These are phyloP conservation scores for Zymoseptoria passerinii DNA, from an alignment of 2,329 filamentous ascomycete species.

Conservation along the genomic window DNA sequence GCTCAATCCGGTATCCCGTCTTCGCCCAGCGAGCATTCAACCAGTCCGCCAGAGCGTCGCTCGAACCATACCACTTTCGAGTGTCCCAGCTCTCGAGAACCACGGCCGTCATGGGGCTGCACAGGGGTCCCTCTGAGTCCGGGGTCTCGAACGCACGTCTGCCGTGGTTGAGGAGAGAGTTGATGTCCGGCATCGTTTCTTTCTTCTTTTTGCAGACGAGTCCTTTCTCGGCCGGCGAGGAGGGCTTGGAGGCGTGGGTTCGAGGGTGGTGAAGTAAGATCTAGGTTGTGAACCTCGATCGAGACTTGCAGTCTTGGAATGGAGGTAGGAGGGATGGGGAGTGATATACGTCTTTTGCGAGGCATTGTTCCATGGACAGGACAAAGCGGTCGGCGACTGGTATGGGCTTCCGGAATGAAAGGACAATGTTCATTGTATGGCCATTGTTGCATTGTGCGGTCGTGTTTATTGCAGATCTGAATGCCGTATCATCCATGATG, in stretches of 20 bases:
- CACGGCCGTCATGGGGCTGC: constrained; percentile 13
- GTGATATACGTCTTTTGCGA: not conserved
- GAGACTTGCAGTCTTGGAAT: not conserved
- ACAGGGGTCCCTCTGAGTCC: constrained; percentile 6
- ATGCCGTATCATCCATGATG: not conserved
- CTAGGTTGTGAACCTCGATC: not conserved
- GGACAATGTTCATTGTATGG: not conserved
- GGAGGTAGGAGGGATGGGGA: not conserved
- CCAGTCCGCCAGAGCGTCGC: constrained; percentile 24
- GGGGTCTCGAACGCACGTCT: constrained; percentile 6
- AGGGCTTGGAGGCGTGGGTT: not conserved
- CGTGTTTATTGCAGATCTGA: not conserved
- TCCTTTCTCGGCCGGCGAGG: not conserved
- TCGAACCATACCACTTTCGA: constrained; percentile 15
- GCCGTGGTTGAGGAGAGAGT: not conserved
- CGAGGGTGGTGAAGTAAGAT: not conserved
- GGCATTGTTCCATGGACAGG: not conserved
- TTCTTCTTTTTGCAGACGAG: not conserved
- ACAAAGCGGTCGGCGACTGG: not conserved
- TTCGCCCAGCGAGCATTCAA: constrained; percentile 24
- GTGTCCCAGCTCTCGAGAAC: constrained; percentile 17
- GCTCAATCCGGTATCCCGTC: constrained; percentile 17
- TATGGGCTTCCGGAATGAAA: not conserved
- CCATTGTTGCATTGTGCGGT: not conserved
- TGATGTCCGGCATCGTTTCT: not conserved